Conservation (phyloP, 2,329 filamentous ascomycete species). For the Beauveria scarabaeidicola region DNA sequence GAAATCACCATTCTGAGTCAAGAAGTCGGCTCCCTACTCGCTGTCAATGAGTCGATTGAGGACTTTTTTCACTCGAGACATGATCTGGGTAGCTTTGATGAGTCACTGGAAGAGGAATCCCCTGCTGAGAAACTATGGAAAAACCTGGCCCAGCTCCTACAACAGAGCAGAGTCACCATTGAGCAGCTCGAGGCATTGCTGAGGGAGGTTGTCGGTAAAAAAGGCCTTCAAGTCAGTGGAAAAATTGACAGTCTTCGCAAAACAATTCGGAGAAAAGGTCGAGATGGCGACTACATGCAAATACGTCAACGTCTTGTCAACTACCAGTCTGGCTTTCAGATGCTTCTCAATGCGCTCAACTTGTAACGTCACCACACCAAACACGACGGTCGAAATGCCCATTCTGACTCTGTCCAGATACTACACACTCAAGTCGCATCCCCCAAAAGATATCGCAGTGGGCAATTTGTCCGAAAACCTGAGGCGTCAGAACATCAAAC, state of each 20-base stretch:
- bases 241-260: conserved; percentile 1
- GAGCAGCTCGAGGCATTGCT: not conserved
- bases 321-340: not conserved
- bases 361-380: not conserved
- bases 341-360: not conserved
- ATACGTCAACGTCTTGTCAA: conserved; percentile 2
- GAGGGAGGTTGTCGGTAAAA: not conserved
- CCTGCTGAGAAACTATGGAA: not conserved
- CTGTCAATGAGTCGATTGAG: not conserved
- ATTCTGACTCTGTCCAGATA: not conserved
- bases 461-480: not conserved
- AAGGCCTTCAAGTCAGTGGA: not conserved
- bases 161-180: not conserved
- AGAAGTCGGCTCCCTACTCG: not conserved
- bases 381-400: too few species aligned
- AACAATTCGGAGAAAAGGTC: not conserved
- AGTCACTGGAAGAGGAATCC: not conserved
- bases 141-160: not conserved
- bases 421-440: not conserved
- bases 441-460: not conserved
- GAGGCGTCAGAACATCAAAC: not conserved
- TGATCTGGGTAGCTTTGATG: not conserved
- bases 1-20: not conserved
- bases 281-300: not conserved
- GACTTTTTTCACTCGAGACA: not conserved